Conservation (phyloP, 352 stramenopile genomes). For the Blastocystis sp. region DNA sequence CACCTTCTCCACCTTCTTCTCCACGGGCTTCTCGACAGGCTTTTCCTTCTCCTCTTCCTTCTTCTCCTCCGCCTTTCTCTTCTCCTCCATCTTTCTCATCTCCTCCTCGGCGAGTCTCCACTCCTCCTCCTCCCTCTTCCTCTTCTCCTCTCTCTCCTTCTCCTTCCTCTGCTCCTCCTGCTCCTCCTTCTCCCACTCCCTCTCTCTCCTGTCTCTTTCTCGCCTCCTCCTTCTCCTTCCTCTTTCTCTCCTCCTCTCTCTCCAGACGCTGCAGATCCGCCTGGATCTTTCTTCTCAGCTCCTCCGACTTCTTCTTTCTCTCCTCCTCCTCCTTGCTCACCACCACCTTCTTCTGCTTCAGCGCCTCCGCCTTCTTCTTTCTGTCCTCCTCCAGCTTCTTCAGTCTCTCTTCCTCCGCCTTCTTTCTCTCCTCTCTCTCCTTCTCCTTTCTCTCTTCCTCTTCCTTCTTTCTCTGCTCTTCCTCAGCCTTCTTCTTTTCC, state of each 20-base stretch:
- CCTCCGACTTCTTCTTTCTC: background rate
- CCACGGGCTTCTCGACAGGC: background rate
- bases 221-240: background rate
- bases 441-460: background rate
- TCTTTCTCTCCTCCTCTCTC: background rate
- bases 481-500: background rate
- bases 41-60: background rate
- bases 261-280: conserved; percentile 1
- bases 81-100: background rate
- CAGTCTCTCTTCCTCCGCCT: background rate
- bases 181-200: background rate
- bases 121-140: background rate
- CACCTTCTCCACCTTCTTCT: conserved; percentile 8
- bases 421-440: background rate
- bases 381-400: background rate
- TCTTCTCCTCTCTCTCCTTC: background rate
- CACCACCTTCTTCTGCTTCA: background rate
- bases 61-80: conserved; percentile 11
- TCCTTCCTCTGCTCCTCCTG: background rate
- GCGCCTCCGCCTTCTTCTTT: conserved; percentile 1
- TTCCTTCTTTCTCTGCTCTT: background rate
- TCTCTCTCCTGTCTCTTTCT: background rate
- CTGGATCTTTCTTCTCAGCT: background rate
- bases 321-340: background rate
- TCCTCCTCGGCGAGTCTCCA: background rate